Percentiles rank a stretch among this genome's conserved stretches.
Evolutionary conservation across 768 basidiomycete genomes (phyloP).

Genomic region (Mycena filopes): DNA sequence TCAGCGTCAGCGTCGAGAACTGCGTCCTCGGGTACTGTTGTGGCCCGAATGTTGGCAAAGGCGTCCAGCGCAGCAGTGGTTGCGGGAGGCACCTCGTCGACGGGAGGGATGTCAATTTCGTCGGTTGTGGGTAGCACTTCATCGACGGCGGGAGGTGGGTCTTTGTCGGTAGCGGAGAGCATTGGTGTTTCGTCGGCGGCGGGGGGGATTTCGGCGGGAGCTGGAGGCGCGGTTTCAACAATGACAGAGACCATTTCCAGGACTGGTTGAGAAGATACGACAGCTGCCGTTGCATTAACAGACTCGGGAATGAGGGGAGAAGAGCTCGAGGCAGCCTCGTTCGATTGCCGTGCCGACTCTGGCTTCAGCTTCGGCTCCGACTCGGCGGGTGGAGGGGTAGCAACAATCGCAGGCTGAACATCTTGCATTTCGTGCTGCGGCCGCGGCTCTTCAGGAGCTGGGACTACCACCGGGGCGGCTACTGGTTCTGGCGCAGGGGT

Average conservation of each 20-base stretch:
- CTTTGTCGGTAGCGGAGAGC: neutral
- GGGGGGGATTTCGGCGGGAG: neutral
- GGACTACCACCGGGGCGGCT: neutral
- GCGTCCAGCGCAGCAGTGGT: too few relatives aligned
- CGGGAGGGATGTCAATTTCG: neutral
- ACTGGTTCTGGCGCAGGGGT: neutral
- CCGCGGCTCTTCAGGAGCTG: neutral
- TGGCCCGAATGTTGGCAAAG: too few relatives aligned
- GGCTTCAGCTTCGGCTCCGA: too few relatives aligned
- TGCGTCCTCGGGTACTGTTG: conserved; percentile 6
- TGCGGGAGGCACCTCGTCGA: too few relatives aligned
- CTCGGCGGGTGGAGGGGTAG: neutral
- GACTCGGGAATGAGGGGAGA: too few relatives aligned
- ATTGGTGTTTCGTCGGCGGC: neutral
- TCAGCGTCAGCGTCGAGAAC: conserved; percentile 28
- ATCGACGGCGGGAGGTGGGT: neutral
- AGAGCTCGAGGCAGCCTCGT: too few relatives aligned
- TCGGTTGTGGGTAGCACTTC: neutral
- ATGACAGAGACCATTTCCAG: neutral
- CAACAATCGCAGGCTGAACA: neutral
- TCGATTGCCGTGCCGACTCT: too few relatives aligned
- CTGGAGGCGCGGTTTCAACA: too few relatives aligned
- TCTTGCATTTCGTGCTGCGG: neutral
- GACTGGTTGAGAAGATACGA: neutral
- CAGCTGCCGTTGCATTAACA: too few relatives aligned